phyloP scores from a whole-genome alignment of 2,329 filamentous ascomycete species.

The Byssoonygena ceratinophila region DNA sequence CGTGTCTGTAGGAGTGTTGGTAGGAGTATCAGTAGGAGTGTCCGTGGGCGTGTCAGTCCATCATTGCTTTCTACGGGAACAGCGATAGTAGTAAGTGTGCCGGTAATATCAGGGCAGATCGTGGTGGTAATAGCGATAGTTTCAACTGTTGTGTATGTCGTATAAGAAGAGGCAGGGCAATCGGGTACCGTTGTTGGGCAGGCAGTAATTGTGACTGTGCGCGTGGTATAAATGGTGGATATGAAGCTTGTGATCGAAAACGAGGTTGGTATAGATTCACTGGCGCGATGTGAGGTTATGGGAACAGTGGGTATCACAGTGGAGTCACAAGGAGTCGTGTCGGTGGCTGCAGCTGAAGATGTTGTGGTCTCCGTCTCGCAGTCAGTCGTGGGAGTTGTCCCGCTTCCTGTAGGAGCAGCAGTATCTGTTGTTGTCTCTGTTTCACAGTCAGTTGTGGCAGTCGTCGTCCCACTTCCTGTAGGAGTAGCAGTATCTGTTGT shows the following conservation, averaged over 20 bases:
- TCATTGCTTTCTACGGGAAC: slow-evolving; percentile 1
- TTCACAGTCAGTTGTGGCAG: neutral
- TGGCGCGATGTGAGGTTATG: no score
- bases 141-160: slow-evolving; percentile 6
- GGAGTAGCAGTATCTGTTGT: neutral
- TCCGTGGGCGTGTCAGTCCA: no score
- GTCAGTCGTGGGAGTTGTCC: neutral
- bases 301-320: neutral
- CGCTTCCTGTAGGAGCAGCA: neutral
- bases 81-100: neutral
- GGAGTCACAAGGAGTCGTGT: neutral
- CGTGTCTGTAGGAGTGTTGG: no score
- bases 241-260: neutral
- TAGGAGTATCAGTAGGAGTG: no score
- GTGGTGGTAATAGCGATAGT: slow-evolving; percentile 6
- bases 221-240: slow-evolving; percentile 4
- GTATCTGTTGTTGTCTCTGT: neutral
- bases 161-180: slow-evolving; percentile 1
- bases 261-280: no score
- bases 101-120: neutral
- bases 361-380: neutral
- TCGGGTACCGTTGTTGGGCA: neutral
- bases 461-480: neutral
- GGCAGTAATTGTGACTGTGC: slow-evolving; percentile 3
- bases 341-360: neutral